A percentile compares a stretch with the other conserved stretches of the same genome.
phyloP scores from a whole-genome alignment of 768 basidiomycete genomes.

The Saitozyma sp. region DNA sequence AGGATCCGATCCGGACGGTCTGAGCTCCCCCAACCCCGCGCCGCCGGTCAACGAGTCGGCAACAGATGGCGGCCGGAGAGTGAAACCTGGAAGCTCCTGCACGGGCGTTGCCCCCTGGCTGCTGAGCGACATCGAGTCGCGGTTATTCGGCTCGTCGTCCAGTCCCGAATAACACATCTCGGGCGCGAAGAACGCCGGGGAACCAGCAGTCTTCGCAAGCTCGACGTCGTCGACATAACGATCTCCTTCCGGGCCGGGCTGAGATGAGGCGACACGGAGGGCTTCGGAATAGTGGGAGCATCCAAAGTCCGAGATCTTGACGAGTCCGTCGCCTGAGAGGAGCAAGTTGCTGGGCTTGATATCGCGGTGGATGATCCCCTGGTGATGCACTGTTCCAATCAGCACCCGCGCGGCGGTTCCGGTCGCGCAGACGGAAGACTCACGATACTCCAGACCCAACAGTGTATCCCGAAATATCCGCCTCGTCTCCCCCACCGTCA shows the following conservation, averaged over 20 bases:
- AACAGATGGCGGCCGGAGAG: conserved; percentile 33
- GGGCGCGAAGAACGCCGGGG: conserved; percentile 93
- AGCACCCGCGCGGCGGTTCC: conserved; percentile 1
- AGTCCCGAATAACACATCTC: conserved; percentile 76
- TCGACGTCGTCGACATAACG: conserved; percentile 76
- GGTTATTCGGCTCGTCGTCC: conserved; percentile 21
- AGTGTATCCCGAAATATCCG: conserved; percentile 90
- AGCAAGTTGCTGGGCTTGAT: conserved; percentile 98
- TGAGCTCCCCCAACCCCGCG: conserved; percentile 4
- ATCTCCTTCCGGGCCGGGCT: conserved; percentile 55
- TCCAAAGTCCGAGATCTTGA: conserved; percentile 98
- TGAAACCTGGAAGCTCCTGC: conserved; percentile 36
- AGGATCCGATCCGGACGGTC: conserved; percentile 30
- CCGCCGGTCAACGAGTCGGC: conserved; percentile 11
- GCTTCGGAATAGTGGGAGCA: conserved; percentile 95
- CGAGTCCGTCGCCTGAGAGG: conserved; percentile 78
- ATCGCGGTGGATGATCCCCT: conserved; percentile 98
- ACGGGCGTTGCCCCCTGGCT: conserved; percentile 21
- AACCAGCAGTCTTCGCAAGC: conserved; percentile 86
- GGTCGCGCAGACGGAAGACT: conserved; percentile 52
- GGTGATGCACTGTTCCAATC: conserved; percentile 72
- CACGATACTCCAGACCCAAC: conserved; percentile 91
- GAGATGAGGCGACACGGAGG: conserved; percentile 66
- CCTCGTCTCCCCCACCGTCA: conserved; percentile 78
- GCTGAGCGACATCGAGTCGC: conserved; percentile 6